Evolutionary conservation across 2,329 filamentous ascomycete genomes (phyloP), one percentile per base, ranked within the genome.

Genomic region (Fusarium sp.): DNA sequence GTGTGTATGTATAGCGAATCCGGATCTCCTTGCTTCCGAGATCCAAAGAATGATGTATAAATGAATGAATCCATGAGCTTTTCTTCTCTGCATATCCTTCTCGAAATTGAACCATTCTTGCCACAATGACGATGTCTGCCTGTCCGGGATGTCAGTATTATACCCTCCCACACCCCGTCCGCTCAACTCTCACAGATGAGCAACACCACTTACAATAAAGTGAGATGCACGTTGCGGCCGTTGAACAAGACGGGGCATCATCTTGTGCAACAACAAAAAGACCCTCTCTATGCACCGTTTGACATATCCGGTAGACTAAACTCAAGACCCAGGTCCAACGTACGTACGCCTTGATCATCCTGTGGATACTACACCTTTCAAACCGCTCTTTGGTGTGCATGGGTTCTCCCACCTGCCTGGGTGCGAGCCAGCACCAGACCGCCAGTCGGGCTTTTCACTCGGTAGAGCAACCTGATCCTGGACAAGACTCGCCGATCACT

Each of bases 391-490:
- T 16, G 14, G 58, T 58, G 55, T 63, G 55, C 58, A 44, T 42
- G 42, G 55, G 51, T 34, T 68, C 58, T 42, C 63, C 55, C 67
- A 69, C 54, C 23, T 42, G 25, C 56, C 62, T 63, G 66, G 62
- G 53, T 67, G 68, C 31, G 62, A 54, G 58, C 58, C 42, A 69
- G 38, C 16, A 53, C 49, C 59, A 69, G 67, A 70, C 67, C 67
- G 67, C 67, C 67, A 70, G 67, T 70, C 67, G 67, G 63, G 46
- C 63, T 68, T 70, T 53, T 61, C 67, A 68, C 56, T 64, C 64
- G 67, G 67, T 46, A 68, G 64, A 65, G 53, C 53, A 54, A 46
- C 61, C 50, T 65, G 56, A 68, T 65, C 67, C 68, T 44, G 58
- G 67, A 10, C 63, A 64, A 31, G 50, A 46, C 36, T 31, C 40